Percentiles rank a stretch among this genome's conserved stretches.
Conservation (phyloP, 495 filamentous ascomycete species). For the Penicillium herquei region DNA sequence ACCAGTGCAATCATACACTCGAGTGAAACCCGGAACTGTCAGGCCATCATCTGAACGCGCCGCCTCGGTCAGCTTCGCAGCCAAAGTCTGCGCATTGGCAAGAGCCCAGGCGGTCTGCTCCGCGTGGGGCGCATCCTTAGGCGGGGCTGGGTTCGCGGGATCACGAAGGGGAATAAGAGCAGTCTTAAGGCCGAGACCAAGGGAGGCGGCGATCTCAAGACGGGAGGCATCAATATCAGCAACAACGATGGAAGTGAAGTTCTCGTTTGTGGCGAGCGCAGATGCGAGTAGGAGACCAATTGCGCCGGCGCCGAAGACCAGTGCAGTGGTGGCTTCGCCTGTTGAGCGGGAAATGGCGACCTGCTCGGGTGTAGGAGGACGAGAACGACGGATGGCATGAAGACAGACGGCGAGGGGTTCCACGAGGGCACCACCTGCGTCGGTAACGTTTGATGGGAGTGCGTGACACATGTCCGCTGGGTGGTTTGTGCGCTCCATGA, state of each 20-base stretch:
- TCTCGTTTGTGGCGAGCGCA: slow-evolving; percentile 56
- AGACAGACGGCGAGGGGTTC: slow-evolving; percentile 81
- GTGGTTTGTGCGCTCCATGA: slow-evolving; percentile 77
- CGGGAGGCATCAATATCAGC: slow-evolving; percentile 77
- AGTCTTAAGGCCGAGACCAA: slow-evolving; percentile 64
- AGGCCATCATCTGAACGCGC: slow-evolving; percentile 38
- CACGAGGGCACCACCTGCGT: slow-evolving; percentile 69
- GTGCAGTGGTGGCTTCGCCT: slow-evolving; percentile 47
- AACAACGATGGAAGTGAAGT: slow-evolving; percentile 71
- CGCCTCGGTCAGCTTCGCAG: slow-evolving; percentile 36
- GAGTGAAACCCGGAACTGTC: slow-evolving; percentile 58
- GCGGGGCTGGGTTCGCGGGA: slow-evolving; percentile 28
- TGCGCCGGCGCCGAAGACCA: slow-evolving; percentile 80
- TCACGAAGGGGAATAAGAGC: slow-evolving; percentile 56
- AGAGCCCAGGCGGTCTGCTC: slow-evolving; percentile 43
- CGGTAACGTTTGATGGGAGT: slow-evolving; percentile 61
- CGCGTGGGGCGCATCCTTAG: slow-evolving; percentile 37
- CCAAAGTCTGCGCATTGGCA: slow-evolving; percentile 40
- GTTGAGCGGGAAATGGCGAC: slow-evolving; percentile 18
- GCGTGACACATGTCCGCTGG: slow-evolving; percentile 56
- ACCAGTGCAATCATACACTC: slow-evolving; percentile 89
- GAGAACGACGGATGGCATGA: slow-evolving; percentile 66
- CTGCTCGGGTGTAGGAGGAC: slow-evolving; percentile 42
- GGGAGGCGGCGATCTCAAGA: slow-evolving; percentile 66
- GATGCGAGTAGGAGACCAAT: slow-evolving; percentile 73